These are phyloP conservation scores for Cadophora malorum DNA, from an alignment of 2,329 filamentous ascomycete species.

Conservation along the genomic window DNA sequence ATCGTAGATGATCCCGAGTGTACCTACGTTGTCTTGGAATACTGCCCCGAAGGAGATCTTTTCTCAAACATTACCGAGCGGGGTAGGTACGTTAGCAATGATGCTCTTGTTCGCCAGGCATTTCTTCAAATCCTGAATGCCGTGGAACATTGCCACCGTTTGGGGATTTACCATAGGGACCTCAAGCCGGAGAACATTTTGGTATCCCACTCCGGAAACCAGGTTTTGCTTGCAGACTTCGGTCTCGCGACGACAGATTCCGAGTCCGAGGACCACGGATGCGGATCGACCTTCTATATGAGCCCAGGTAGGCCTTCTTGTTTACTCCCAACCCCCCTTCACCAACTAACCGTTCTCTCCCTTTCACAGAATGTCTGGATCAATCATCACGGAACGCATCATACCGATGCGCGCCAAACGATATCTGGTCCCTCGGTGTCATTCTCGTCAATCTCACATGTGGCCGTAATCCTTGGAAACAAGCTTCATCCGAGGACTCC, in stretches of 20 bases:
- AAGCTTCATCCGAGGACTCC: slow-evolving; percentile 89
- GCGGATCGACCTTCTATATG: slow-evolving; percentile 99
- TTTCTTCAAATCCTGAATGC: slow-evolving; percentile 97
- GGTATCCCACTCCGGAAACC: slow-evolving; percentile 85
- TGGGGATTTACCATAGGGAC: slow-evolving; percentile 96
- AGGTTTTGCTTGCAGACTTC: slow-evolving; percentile 96
- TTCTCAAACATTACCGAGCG: slow-evolving; percentile 98
- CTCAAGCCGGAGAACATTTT: slow-evolving; percentile 98
- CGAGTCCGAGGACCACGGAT: slow-evolving; percentile 92
- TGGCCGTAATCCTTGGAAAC: slow-evolving; percentile 98
- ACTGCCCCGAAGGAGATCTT: slow-evolving; percentile 94
- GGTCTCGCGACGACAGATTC: slow-evolving; percentile 87
- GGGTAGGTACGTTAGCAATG: slow-evolving; percentile 91
- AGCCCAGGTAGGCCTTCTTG: slow-evolving; percentile 79
- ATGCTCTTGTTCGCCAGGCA: slow-evolving; percentile 82
- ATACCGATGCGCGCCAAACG: slow-evolving; percentile 93
- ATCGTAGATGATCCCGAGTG: slow-evolving; percentile 92
- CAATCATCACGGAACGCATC: slow-evolving; percentile 75
- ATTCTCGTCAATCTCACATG: slow-evolving; percentile 97
- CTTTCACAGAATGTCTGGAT: slow-evolving; percentile 79
- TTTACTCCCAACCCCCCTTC: slow-evolving; percentile 31
- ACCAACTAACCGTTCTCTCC: slow-evolving; percentile 42
- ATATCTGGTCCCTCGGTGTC: slow-evolving; percentile 97
- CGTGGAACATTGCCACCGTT: slow-evolving; percentile 90
- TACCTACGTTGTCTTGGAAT: slow-evolving; percentile 96